Conservation (phyloP, 768 basidiomycete species). For the Rhodosporidiobolus sp. region DNA sequence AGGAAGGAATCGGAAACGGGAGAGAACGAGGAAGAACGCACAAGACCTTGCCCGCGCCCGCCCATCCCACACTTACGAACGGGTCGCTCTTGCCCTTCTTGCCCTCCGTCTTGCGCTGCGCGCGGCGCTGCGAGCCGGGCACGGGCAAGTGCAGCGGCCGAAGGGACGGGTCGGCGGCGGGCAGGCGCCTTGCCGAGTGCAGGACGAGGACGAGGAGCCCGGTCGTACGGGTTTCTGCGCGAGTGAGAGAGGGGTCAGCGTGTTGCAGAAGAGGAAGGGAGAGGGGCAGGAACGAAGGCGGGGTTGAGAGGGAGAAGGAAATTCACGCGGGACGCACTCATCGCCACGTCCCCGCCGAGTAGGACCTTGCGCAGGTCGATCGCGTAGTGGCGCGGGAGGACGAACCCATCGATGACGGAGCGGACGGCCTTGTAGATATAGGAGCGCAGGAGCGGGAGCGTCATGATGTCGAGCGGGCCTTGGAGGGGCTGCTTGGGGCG, state of each 20-base stretch:
- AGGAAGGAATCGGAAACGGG: not conserved
- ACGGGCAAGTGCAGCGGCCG: not conserved
- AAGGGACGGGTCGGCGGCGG: not conserved
- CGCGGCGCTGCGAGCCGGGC: not conserved
- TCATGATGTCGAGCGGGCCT: constrained; percentile 16
- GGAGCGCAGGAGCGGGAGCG: constrained; percentile 20
- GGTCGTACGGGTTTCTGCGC: constrained; percentile 14
- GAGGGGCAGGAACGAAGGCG: no score
- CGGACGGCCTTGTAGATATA: constrained; percentile 14
- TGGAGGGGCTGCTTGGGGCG: not conserved
- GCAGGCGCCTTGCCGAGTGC: constrained; percentile 8
- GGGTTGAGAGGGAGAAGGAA: not conserved
- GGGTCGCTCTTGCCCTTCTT: constrained; percentile 22
- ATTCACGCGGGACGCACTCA: constrained; percentile 15
- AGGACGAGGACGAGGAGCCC: constrained; percentile 28
- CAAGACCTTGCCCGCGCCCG: constrained; percentile 22
- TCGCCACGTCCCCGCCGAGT: constrained; percentile 32
- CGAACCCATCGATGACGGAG: constrained; percentile 13
- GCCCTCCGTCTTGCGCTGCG: not conserved
- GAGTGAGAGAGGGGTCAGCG: no score
- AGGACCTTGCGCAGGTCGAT: constrained; percentile 25
- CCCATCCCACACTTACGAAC: constrained; percentile 22
- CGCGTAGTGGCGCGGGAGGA: constrained; percentile 30
- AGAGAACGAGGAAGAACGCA: not conserved
- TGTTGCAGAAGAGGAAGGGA: no score